These are phyloP conservation scores for Pyrus hybrid DNA, from an alignment of 331 rosid species.

Conservation along the genomic window DNA sequence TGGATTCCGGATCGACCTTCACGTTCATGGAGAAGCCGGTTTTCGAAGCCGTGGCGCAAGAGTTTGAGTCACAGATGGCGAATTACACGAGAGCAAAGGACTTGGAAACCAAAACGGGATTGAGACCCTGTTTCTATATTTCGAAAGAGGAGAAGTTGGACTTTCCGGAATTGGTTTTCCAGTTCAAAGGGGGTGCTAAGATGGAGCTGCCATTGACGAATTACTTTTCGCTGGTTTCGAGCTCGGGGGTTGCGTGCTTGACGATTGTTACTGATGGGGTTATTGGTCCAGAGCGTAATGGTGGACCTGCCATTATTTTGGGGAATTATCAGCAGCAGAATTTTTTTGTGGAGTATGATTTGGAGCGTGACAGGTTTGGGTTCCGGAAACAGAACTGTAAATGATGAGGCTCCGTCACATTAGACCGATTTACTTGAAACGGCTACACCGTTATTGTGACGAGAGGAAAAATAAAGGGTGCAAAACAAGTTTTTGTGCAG, in stretches of 20 bases:
- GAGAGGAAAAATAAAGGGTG: not conserved
- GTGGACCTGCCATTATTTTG: slow-evolving; percentile 70
- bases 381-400: slow-evolving; percentile 48
- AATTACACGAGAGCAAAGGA: slow-evolving; percentile 47
- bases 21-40: slow-evolving; percentile 64
- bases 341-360: slow-evolving; percentile 61
- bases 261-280: slow-evolving; percentile 37
- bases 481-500: not conserved
- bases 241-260: slow-evolving; percentile 40
- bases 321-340: slow-evolving; percentile 88
- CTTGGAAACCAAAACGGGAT: slow-evolving; percentile 47
- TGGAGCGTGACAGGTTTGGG: slow-evolving; percentile 59
- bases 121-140: slow-evolving; percentile 54
- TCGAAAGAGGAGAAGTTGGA: slow-evolving; percentile 11
- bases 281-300: not conserved
- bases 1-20: slow-evolving; percentile 80
- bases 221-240: slow-evolving; percentile 46
- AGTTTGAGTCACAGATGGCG: slow-evolving; percentile 47
- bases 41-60: slow-evolving; percentile 36
- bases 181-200: slow-evolving; percentile 81
- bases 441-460: too few relatives aligned
- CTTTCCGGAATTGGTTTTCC: slow-evolving; percentile 50
- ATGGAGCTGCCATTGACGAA: slow-evolving; percentile 47
- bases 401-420: not conserved
- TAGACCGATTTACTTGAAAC: too few relatives aligned